Base-by-base conservation (phyloP, 306 rosid genomes). In the Citrullus mucosospermus region DNA sequence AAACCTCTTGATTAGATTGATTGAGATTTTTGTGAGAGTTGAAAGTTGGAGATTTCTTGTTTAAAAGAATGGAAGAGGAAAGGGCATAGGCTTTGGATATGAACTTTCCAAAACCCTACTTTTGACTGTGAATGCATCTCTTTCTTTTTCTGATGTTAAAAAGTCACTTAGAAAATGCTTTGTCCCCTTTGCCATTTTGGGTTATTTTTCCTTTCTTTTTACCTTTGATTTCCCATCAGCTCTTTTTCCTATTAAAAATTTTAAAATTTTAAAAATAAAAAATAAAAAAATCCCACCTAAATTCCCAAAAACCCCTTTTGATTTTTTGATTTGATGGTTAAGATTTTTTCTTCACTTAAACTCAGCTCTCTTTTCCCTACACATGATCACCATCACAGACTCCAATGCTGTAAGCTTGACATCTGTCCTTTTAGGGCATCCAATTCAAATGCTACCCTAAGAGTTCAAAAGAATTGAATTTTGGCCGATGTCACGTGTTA, bases 301-400 rank as follows among this genome's bases (percentile, higher is more conserved):
- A 48, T 39, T 39, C 36, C 78, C 78, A 54, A 60, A 80, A 82
- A 80, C 59, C 74, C 51, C 46, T 39, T 60, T 86, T 72, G 53
- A 55, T 36, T 28, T 36, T 44, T 81, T 76, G 90, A 89, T 89
- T 87, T 85, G 94, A 90, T 86, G 92, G 88, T 90, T 84, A 73
- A 60, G 87, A 80, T 81, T 79, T 85, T 38, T 78, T 48, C 41
- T 80, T 51, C 69, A 61, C 61, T 75, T 57, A 22, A 60, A 53
- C 79, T 54, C 5, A 48, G 2, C 54, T 69, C 28, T 83, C 79
- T 50, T 50, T 65, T 68, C 18, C 54, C 18, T 48, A 68, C 76
- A 25, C 60, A 78, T 51, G 70, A 59, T 25, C 28, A 25, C 80
- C 80, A 22, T 66, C 84, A 55, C 86, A 82, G 18, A 71, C 81